A percentile compares a stretch with the other conserved stretches of the same genome.
These are phyloP conservation scores for Herpetomonas samuelpessoai DNA, from an alignment of 208 protist species.

Conservation along the genomic window DNA sequence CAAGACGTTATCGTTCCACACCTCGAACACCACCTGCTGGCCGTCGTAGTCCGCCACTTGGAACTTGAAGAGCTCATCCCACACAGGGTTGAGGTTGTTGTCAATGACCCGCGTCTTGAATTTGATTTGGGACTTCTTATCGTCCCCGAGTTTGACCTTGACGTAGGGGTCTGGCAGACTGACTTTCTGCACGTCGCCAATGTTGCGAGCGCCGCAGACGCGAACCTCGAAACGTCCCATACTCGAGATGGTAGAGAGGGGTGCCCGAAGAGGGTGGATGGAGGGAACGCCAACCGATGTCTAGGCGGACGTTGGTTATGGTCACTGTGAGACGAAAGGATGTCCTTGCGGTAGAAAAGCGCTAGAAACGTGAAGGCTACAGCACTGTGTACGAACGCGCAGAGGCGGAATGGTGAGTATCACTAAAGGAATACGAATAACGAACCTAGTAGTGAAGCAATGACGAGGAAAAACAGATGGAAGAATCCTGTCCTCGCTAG, in stretches of 20 bases:
- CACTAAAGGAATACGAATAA: neutral
- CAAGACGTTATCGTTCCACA: slow-evolving; percentile 72
- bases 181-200: slow-evolving; percentile 39
- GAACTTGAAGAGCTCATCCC: slow-evolving; percentile 76
- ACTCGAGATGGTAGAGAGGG: neutral
- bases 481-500: neutral
- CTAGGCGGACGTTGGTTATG: no score
- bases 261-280: no score
- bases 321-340: no score
- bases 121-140: slow-evolving; percentile 36
- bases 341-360: no score
- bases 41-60: slow-evolving; percentile 48
- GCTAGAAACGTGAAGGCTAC: no score
- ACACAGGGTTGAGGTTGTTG: slow-evolving; percentile 52
- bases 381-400: neutral
- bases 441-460: neutral
- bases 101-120: slow-evolving; percentile 38
- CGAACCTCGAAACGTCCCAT: slow-evolving; percentile 76
- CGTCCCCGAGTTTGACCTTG: slow-evolving; percentile 36
- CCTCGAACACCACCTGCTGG: slow-evolving; percentile 45
- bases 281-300: no score
- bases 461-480: slow-evolving; percentile 9
- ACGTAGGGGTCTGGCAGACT: slow-evolving; percentile 63
- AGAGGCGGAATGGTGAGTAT: neutral
- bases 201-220: slow-evolving; percentile 52